These are phyloP conservation scores for Pythium folliculosum DNA, from an alignment of 352 stramenopile genomes.

Conservation along the genomic window DNA sequence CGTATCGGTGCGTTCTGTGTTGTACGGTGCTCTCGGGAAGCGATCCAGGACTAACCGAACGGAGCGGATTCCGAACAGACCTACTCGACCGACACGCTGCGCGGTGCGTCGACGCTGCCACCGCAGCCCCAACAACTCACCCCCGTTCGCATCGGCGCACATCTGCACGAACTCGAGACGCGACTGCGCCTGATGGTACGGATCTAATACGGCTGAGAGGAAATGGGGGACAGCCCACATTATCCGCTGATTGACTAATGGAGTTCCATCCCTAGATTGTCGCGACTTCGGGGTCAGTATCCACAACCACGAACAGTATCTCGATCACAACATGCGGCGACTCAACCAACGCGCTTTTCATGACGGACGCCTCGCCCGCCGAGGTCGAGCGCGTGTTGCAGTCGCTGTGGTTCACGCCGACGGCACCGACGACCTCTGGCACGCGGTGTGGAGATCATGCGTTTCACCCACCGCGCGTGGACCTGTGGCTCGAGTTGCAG, in stretches of 20 bases:
- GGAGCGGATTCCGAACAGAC: background rate
- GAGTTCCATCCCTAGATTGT: background rate
- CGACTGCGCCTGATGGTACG: slow-evolving; percentile 7
- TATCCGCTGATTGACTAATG: no score
- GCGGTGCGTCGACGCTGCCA: background rate
- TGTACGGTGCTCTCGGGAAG: background rate
- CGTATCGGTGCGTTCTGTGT: background rate
- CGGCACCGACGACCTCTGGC: background rate
- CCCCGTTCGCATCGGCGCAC: background rate
- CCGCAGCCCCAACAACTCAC: background rate
- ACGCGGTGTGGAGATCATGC: background rate
- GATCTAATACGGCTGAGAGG: background rate
- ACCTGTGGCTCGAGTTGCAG: background rate
- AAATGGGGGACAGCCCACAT: no score
- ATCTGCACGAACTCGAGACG: background rate
- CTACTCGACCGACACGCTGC: slow-evolving; percentile 1
- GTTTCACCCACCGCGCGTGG: slow-evolving; percentile 8
- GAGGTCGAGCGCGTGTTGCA: slow-evolving; percentile 8
- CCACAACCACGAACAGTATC: background rate
- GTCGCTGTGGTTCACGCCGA: slow-evolving; percentile 7
- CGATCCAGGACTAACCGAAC: background rate
- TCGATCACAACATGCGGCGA: background rate
- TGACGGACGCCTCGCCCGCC: background rate
- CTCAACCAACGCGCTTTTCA: slow-evolving; percentile 1
- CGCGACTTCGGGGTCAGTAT: background rate